Evolutionary conservation across 192 early-diverging fungal species (phyloP), one percentile per base, ranked within the genome.

Genomic region (Dissophora globulifera): DNA sequence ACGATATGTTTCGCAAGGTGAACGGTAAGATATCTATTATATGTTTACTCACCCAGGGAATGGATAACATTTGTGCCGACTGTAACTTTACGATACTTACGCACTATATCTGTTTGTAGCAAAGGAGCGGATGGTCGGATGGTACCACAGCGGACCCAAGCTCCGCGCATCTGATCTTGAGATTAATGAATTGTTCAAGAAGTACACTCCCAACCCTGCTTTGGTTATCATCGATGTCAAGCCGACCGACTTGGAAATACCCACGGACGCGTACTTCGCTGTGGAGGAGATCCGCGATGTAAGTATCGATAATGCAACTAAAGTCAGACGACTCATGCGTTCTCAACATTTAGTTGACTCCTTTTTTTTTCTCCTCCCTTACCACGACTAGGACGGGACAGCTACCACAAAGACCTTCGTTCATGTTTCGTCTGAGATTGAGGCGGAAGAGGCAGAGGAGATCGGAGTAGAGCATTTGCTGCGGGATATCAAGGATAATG

Each of bases 1-100:
- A 96, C 61, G 96, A 98, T 58, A 99, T 99, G 98, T 99, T 98
- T 81, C 96, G 95, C 80, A 99, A 99, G 86, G 95, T 99, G 25
- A 99, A 98, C 82, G 96, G 94, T 89, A 88, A 80, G n/a, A n/a
- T n/a, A n/a, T n/a, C n/a, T n/a, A n/a, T n/a, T n/a, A n/a, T n/a
- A n/a, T n/a, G n/a, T n/a, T n/a, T n/a, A n/a, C n/a, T n/a, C n/a
- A n/a, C n/a, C n/a, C 13, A 17, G 30, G 8, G 32, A 23, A 31
- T 54, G 2, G 32, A 22, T 11, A 6, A 10, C 9, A 15, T 16
- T 23, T 32, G 8, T 58, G 26, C 40, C 27, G 22, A 4, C 25
- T 2, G 7, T 22, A 11, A 5, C 8, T 38, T 0, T n/a, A n/a
- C n/a, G n/a, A 35, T 38, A 32, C 40, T 31, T 19, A n/a, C 11